phyloP scores from a whole-genome alignment of 306 rosid genomes.

The Pyrus betulifolia region DNA sequence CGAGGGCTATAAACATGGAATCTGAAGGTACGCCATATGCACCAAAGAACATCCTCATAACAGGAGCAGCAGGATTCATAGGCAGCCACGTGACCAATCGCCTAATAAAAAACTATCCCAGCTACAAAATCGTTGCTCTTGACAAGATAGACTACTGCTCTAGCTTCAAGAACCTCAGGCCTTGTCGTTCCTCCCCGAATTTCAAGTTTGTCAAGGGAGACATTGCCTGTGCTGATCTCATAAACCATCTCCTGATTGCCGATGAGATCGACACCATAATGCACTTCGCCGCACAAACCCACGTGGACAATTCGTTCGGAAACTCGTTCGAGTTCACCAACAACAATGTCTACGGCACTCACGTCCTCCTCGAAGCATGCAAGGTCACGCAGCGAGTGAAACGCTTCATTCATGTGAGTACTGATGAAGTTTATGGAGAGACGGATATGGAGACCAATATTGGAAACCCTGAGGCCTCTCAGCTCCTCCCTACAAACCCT shows the following conservation, averaged over 20 bases:
- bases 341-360: conserved; percentile 69
- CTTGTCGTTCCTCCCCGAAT: conserved; percentile 37
- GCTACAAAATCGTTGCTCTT: conserved; percentile 55
- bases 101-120: conserved; percentile 42
- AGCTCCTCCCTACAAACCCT: conserved; percentile 66
- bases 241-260: conserved; percentile 46
- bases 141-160: conserved; percentile 74
- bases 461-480: conserved; percentile 64
- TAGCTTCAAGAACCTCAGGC: conserved; percentile 40
- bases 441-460: conserved; percentile 42
- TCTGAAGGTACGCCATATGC: conserved; percentile 25
- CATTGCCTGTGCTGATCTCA: conserved; percentile 48
- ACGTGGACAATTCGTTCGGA: conserved; percentile 71
- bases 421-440: conserved; percentile 80
- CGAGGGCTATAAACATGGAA: conserved; percentile 29
- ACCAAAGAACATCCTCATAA: conserved; percentile 56
- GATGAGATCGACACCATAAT: conserved; percentile 67
- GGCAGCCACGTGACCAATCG: conserved; percentile 63
- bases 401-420: conserved; percentile 72
- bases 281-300: conserved; percentile 80
- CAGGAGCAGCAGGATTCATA: conserved; percentile 74
- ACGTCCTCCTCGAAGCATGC: conserved; percentile 69
- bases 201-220: conserved; percentile 67
- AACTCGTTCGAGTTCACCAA: conserved; percentile 71
- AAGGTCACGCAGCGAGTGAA: conserved; percentile 41